Evolutionary conservation across 805 yeast genomes (phyloP), one percentile per base, ranked within the genome.

Genomic region (Pichia phayaonensis): DNA sequence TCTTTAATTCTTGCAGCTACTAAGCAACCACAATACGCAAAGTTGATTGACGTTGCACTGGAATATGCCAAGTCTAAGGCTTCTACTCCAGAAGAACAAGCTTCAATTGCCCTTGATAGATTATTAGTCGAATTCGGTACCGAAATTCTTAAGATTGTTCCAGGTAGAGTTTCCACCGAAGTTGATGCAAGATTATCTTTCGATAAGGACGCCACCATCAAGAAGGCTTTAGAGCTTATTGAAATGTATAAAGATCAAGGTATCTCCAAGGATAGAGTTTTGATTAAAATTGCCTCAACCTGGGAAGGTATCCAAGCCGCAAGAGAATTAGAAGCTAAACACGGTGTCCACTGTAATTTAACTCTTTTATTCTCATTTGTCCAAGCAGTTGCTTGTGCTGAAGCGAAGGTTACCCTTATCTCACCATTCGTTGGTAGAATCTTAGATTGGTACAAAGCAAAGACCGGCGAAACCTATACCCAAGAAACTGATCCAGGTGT

Each of bases 241-340:
- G 82, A 77, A 50, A 79, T 92, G 62, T 94, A 94, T 81, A 77
- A 89, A 75, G 75, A 81, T 53, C 77, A 79, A 63, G 98, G 98
- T 61, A 86, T 94, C 64, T 65, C 73, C 57, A 90, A 89, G 77
- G 96, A 90, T 58, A 81, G 98, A 72, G 80, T 94, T 56, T 80
- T 92, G 67, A 94, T 94, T 75, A 94, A 94, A 81, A 81, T 94
- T 59, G 99, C 99, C 55, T 86, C 98, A 54, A 94, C 99, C 58
- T 94, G 90, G 87, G 99, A 94, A 76, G 99, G 99, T 79, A 94
- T 94, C 71, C 96, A 88, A 73, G 99, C 99, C 61, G 99, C 99
- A 52, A 81, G 83, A 70, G 96, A 87, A 71, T 80, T 94, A 70
- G 99, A 94, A 79, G 72, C 83, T 59, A 82, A 94, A 72, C 78